phyloP scores from a whole-genome alignment of 2,329 filamentous ascomycete species.

The Parafenestella ontariensis region DNA sequence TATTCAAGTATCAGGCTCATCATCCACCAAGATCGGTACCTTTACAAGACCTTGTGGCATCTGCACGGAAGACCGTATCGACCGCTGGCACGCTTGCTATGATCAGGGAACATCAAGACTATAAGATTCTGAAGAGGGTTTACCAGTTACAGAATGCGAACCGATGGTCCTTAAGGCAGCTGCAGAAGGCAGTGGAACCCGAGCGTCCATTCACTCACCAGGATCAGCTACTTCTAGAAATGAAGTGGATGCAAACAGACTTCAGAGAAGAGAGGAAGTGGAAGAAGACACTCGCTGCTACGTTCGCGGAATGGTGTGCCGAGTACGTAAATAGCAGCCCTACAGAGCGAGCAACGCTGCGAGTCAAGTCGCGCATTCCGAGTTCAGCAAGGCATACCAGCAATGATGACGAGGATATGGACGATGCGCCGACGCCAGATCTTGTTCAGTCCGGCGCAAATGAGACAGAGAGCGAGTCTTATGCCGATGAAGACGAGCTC shows the following conservation, averaged over 20 bases:
- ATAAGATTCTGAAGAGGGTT: constrained; percentile 82
- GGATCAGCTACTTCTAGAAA: constrained; percentile 87
- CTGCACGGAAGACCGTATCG: constrained; percentile 87
- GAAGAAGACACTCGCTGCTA: constrained; percentile 83
- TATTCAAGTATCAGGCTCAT: constrained; percentile 65
- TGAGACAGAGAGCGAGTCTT: constrained; percentile 50
- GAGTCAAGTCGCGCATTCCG: constrained; percentile 64
- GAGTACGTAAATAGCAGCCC: constrained; percentile 75
- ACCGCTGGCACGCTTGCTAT: constrained; percentile 85
- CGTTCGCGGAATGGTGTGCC: constrained; percentile 81
- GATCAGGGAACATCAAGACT: constrained; percentile 85
- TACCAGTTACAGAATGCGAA: constrained; percentile 91
- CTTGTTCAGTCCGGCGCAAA: constrained; percentile 47
- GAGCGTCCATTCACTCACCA: constrained; percentile 77
- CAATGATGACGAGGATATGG: constrained; percentile 43
- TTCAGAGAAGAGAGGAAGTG: constrained; percentile 93
- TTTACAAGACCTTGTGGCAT: constrained; percentile 75
- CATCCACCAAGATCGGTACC: constrained; percentile 61
- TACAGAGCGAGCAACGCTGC: constrained; percentile 71
- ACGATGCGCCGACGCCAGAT: constrained; percentile 50
- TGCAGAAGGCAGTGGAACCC: constrained; percentile 84
- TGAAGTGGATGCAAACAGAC: constrained; percentile 98
- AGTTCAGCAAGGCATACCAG: constrained; percentile 14
- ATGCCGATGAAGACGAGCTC: constrained; percentile 50
- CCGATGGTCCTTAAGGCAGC: constrained; percentile 90